Evolutionary conservation across 2,329 filamentous ascomycete species (phyloP).

Genomic region (Lachnellula arida): DNA sequence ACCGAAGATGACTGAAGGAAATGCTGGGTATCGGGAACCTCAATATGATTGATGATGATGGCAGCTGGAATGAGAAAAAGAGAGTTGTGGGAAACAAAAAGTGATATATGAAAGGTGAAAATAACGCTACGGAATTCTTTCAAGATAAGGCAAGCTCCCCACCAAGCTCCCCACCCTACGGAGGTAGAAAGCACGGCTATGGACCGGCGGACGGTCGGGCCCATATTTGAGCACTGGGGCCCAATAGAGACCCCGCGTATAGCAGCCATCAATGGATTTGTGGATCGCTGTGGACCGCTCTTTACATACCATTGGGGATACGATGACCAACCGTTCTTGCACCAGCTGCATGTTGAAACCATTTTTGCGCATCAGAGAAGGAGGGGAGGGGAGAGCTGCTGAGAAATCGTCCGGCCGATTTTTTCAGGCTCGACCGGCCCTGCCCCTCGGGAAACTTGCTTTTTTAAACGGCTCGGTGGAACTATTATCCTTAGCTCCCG

Average conservation of each 20-base stretch:
- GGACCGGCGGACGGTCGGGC: neutral
- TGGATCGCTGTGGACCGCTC: neutral
- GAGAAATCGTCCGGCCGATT: neutral
- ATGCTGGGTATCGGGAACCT: too few species aligned
- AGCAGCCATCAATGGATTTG: neutral
- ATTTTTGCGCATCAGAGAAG: too few species aligned
- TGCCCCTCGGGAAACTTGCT: neutral
- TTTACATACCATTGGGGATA: too few species aligned
- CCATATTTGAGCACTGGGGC: neutral
- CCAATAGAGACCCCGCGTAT: neutral
- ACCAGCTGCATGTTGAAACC: too few species aligned
- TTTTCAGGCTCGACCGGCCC: neutral
- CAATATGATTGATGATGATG: neutral
- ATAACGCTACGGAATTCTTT: neutral
- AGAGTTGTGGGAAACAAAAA: neutral
- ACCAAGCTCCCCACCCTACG: neutral
- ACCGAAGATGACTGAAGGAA: neutral
- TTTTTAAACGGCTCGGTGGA: neutral
- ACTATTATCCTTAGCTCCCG: neutral
- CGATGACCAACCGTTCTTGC: too few species aligned
- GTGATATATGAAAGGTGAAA: neutral
- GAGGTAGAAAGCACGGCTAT: neutral
- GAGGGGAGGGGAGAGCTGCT: neutral
- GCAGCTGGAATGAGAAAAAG: neutral
- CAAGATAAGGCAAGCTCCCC: neutral